Evolutionary conservation across 345 rosid genomes (phyloP).

Genomic region (Lepidium sativum): DNA sequence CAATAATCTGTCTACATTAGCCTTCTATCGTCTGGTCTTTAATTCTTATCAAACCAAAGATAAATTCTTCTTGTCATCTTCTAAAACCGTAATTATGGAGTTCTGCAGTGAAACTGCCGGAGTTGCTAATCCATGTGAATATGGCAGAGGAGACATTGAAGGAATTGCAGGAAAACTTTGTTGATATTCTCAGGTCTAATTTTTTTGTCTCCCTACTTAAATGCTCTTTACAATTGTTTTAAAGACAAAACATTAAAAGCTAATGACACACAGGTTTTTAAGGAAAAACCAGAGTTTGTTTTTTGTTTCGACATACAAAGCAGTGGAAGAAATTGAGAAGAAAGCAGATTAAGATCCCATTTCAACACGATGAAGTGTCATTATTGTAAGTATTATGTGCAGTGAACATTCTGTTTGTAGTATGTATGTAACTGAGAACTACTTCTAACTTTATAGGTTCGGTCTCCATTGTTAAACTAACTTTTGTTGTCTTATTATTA

Average conservation of each 20-base stretch:
- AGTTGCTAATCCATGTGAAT: constrained; percentile 43
- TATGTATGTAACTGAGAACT: background rate
- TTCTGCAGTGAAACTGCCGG: constrained; percentile 78
- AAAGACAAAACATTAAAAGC: background rate
- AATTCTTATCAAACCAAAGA: background rate
- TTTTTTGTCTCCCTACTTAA: background rate
- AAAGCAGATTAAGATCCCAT: constrained; percentile 13
- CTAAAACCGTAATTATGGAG: background rate
- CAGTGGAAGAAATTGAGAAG: constrained; percentile 41
- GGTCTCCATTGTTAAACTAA: background rate
- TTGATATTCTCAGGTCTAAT: constrained; percentile 62
- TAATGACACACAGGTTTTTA: constrained; percentile 49
- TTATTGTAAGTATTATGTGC: constrained; percentile 3
- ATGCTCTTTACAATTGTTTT: background rate
- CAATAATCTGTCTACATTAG: too few species aligned
- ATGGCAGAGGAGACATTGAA: constrained; percentile 61
- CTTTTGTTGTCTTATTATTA: background rate
- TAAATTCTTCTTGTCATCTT: background rate
- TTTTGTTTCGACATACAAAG: constrained; percentile 51
- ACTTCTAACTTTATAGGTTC: background rate
- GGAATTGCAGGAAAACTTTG: constrained; percentile 48
- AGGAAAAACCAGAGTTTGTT: constrained; percentile 56
- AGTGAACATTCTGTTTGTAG: background rate
- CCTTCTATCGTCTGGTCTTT: background rate
- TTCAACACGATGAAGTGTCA: background rate